Evolutionary conservation across 768 basidiomycete genomes (phyloP).

Genomic region (Hebeloma cylindrosporum): DNA sequence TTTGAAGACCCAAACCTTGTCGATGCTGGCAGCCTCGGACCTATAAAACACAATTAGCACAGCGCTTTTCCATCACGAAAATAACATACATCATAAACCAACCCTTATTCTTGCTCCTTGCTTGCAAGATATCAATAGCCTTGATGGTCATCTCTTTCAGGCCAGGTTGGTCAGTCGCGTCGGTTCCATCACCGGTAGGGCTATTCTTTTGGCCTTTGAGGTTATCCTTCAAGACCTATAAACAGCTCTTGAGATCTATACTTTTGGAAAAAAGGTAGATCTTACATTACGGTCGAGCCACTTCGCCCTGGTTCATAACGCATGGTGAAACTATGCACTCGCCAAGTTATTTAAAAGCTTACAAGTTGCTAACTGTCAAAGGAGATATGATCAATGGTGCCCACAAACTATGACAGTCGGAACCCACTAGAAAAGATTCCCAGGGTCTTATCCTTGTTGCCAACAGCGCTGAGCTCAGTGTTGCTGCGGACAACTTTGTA

Average conservation of each 20-base stretch:
- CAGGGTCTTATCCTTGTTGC: constrained; percentile 37
- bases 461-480: constrained; percentile 30
- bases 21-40: constrained; percentile 46
- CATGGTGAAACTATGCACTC: neutral
- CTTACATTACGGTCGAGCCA: constrained; percentile 43
- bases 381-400: neutral
- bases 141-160: constrained; percentile 49
- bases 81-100: constrained; percentile 44
- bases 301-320: constrained; percentile 37
- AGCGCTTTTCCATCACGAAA: neutral
- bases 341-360: constrained; percentile 2
- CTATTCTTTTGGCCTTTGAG: constrained; percentile 36
- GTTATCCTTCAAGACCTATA: constrained; percentile 37
- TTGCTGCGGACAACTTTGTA: constrained; percentile 43
- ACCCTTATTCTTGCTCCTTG: constrained; percentile 36
- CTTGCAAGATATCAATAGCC: constrained; percentile 44
- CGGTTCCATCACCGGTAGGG: constrained; percentile 42
- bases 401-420: neutral
- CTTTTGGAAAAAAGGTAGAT: neutral
- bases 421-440: constrained; percentile 43
- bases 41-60: constrained; percentile 11
- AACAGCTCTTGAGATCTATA: neutral
- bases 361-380: constrained; percentile 24
- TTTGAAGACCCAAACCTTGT: constrained; percentile 30
- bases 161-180: constrained; percentile 45